phyloP scores from a whole-genome alignment of 1,284 basidiomycete species.

The Irpex sp. region DNA sequence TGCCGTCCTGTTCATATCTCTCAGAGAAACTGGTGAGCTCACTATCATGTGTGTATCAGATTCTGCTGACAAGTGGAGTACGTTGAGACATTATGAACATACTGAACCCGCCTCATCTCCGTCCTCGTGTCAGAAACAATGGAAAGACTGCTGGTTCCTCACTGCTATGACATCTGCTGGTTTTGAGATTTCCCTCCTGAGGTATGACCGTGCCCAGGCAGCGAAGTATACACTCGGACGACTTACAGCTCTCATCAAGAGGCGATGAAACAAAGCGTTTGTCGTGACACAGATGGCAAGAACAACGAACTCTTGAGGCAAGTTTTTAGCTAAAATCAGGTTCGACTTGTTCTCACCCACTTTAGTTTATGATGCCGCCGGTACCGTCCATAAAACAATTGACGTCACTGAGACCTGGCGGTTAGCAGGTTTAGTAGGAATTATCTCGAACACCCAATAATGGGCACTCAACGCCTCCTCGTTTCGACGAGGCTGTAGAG shows the following conservation, averaged over 20 bases:
- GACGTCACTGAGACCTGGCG: too few relatives aligned
- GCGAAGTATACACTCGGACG: background rate
- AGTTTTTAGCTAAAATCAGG: background rate
- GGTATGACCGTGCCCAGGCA: background rate
- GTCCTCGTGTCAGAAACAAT: background rate
- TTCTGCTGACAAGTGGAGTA: background rate
- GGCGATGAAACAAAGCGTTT: background rate
- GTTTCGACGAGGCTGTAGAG: background rate
- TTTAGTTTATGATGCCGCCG: background rate
- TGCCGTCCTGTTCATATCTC: background rate
- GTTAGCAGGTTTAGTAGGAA: too few relatives aligned
- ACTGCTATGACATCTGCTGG: background rate
- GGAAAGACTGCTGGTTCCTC: background rate
- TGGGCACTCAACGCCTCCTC: too few relatives aligned
- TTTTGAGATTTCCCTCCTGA: background rate
- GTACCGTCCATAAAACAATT: too few relatives aligned
- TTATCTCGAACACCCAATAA: too few relatives aligned
- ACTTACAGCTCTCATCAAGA: background rate
- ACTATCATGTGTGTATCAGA: background rate
- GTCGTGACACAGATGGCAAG: background rate
- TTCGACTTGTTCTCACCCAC: background rate
- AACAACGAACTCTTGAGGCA: background rate
- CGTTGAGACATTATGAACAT: background rate
- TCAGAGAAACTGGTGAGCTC: background rate
- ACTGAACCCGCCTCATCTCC: background rate